Conservation (phyloP, 345 rosid genomes). For the Nasturtium officinale region DNA sequence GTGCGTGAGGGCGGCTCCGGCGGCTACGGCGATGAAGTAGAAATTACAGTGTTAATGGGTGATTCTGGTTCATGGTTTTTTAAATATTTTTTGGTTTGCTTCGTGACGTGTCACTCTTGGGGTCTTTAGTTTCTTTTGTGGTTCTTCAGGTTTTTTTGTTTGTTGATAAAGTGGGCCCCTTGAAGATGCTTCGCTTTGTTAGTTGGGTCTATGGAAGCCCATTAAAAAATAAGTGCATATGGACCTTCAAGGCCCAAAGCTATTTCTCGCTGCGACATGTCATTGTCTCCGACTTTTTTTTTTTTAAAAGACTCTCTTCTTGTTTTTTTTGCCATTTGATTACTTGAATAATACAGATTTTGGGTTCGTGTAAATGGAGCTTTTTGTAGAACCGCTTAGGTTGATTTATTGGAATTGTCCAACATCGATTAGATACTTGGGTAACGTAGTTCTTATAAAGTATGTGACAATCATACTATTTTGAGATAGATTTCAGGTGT, state of each 20-base stretch:
- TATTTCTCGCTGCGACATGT: neutral
- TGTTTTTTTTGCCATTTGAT: too few species aligned
- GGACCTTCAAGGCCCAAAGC: neutral
- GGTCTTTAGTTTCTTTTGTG: neutral
- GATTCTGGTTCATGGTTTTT: neutral
- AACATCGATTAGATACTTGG: too few species aligned
- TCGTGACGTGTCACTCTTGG: slow-evolving; percentile 13
- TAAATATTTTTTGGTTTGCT: neutral
- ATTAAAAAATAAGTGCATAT: neutral
- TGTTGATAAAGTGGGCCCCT: slow-evolving; percentile 6
- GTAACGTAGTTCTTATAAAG: too few species aligned
- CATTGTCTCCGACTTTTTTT: too few species aligned
- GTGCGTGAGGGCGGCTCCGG: neutral
- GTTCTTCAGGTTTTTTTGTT: neutral
- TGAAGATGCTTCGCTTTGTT: neutral
- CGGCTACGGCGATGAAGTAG: slow-evolving; percentile 3
- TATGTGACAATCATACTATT: too few species aligned
- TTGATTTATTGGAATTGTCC: too few species aligned
- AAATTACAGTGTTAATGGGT: neutral
- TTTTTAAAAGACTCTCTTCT: too few species aligned
- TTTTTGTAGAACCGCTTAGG: too few species aligned
- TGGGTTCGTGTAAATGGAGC: too few species aligned
- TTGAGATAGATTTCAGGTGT: too few species aligned
- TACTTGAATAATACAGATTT: too few species aligned
- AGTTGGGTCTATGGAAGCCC: neutral